Percentiles rank a stretch among this genome's conserved stretches.
phyloP scores from a whole-genome alignment of 345 rosid genomes.

The Euphorbia lathyris region DNA sequence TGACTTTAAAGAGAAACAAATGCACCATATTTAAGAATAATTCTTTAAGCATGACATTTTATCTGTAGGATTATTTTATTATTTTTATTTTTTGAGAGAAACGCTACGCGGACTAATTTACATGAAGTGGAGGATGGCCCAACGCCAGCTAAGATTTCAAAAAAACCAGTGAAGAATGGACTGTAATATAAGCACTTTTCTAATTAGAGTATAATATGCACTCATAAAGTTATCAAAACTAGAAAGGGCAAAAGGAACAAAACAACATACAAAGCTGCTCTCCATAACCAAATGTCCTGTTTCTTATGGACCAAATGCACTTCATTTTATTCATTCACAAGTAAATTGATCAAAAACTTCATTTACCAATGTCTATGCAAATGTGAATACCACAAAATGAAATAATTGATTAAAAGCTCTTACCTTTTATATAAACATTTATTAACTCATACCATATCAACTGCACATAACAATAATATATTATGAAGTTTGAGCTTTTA shows the following conservation, averaged over 20 bases:
- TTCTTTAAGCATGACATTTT: too few species aligned
- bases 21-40: too few species aligned
- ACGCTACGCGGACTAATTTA: too few species aligned
- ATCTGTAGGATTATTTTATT: too few species aligned
- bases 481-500: constrained; percentile 37
- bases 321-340: neutral
- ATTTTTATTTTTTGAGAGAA: too few species aligned
- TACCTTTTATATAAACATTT: constrained; percentile 17
- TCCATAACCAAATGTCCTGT: neutral
- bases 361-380: neutral
- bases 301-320: neutral
- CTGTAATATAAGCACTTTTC: neutral
- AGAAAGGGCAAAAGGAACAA: neutral
- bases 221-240: neutral
- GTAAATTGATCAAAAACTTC: neutral
- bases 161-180: neutral
- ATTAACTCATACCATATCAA: constrained; percentile 33
- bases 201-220: neutral
- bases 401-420: constrained; percentile 7
- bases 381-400: neutral
- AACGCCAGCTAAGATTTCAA: neutral
- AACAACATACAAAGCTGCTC: neutral
- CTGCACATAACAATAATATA: constrained; percentile 35
- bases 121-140: neutral
- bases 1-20: too few species aligned